Evolutionary conservation across 1,284 basidiomycete species (phyloP), one percentile per base, ranked within the genome.

Genomic region (Lentinus polychrous): DNA sequence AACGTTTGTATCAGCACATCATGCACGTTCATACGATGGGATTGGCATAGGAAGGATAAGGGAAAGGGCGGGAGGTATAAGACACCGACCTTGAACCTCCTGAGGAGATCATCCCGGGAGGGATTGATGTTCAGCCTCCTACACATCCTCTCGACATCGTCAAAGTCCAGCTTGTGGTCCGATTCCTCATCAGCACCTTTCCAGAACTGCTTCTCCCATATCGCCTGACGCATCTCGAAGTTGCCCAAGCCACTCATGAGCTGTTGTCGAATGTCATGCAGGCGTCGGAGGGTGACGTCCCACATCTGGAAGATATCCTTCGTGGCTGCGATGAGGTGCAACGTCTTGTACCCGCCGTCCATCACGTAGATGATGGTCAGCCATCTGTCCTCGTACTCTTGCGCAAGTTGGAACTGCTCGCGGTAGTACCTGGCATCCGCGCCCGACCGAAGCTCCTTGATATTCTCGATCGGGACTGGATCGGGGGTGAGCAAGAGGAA

Each of bases 361-460:
- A 84, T 72, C 42, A 86, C 77, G 60, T 91, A 91, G 48, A 90
- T 73, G 69, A 91, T 76, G 6, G 86, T 87, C 49, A 91, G 71
- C 86, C 87, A 92, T 27, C 81, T 74, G 43, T 76, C 71, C 59
- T 87, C 78, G 57, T 76, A 75, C 43, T 79, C 72, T 46, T 69
- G 64, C 0, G 82, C 68, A 39, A 86, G 72, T 57, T 85, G 81
- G 60, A 90, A 85, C 54, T 88, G 84, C 42, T 84, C 76, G 52
- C 89, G 83, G 60, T 91, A 89, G 57, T 88, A 86, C 32, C 86
- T 72, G 23, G 91, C 81, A 52, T 90, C 79, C 8, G 79, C 60
- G 40, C 85, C 90, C 6, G 86, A 79, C 11, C 95, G 86, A 8
- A 99, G 79, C 61, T 98, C 94, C 53, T 93, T 88, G 64, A 99